These are phyloP conservation scores for Monosporozyma solicola DNA, from an alignment of 805 yeast genomes.

Conservation along the genomic window DNA sequence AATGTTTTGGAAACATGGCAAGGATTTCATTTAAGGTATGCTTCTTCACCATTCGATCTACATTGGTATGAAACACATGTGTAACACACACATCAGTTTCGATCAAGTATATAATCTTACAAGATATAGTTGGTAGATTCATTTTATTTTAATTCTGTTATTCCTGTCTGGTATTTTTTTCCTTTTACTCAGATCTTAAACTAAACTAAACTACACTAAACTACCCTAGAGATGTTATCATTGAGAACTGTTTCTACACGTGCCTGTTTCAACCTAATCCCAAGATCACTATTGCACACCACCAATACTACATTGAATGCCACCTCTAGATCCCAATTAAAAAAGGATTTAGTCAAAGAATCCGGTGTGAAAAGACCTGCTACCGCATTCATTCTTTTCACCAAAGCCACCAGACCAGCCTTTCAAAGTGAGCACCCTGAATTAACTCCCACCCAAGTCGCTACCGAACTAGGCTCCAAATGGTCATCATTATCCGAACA, in stretches of 20 bases:
- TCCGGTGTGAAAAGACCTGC: conserved; percentile 23
- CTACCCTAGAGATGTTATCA: not conserved
- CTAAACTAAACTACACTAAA: not conserved
- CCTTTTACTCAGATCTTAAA: not conserved
- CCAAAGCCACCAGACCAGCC: conserved; percentile 11
- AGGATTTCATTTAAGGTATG: not conserved
- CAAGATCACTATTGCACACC: not conserved
- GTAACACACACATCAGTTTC: no score
- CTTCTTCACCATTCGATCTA: not conserved
- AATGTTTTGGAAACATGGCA: not conserved
- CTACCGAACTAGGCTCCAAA: conserved; percentile 64
- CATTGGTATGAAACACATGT: not conserved
- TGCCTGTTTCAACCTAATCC: not conserved
- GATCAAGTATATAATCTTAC: no score
- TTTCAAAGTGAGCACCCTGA: conserved; percentile 15
- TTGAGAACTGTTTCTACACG: not conserved
- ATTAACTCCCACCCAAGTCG: conserved; percentile 21
- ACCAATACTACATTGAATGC: not conserved
- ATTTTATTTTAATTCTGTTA: no score
- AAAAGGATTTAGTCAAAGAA: conserved; percentile 12
- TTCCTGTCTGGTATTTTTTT: no score
- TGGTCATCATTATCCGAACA: conserved; percentile 71
- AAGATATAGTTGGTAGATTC: no score
- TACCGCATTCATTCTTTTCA: conserved; percentile 19
- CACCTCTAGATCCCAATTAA: conserved; percentile 14